Base-by-base conservation (phyloP, 768 basidiomycete species). In the Xerocomus spinulosus region DNA sequence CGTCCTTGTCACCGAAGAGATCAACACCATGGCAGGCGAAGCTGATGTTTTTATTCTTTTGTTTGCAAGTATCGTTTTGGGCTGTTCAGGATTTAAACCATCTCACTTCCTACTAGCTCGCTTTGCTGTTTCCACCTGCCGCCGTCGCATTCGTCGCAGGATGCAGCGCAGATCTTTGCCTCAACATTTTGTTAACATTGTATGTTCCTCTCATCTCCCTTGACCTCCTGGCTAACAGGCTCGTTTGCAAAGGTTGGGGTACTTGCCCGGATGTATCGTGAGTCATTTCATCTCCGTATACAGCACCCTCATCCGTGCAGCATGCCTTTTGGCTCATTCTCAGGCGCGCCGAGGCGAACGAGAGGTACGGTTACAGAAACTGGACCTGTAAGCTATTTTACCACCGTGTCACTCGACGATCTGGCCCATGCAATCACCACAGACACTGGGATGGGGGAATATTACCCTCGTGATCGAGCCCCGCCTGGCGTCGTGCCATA, bases 301-400 rank as follows among this genome's bases (percentile, higher is more conserved):
- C 26, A 28, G 10, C 26, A 49, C 13, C 25, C 41, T 20, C 20
- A 25, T 25, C 5, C 41, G 7, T 5, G 3, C 29, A 80, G 79
- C 90, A 92, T 59, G 88, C 89, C 1, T 85, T 90, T 68, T 92
- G 86, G 86, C 73, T 94, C 46, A 83, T 92, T 38, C 83, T 90
- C 69, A 83, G 74, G 76, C 85, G 85, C 71, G 79, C 86, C 71
- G 76, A 87, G 51, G 89, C 87, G 0, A 85, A 88, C 59, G 82
- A 87, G 50, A 73, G 9, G 38, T 64, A 56, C 10, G 62, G 62
- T 0, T 29, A 47, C 34, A 46, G 41, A 8, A 57, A 64, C 21
- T 64, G 63, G 58, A 50, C 34, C 3, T 65, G 60, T 65, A 24
- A 57, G 62, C 9, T 26, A 9, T 4, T 13, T 9, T 24, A 15